Conservation (phyloP, 805 yeast species). For the Candida taoyuanica region DNA sequence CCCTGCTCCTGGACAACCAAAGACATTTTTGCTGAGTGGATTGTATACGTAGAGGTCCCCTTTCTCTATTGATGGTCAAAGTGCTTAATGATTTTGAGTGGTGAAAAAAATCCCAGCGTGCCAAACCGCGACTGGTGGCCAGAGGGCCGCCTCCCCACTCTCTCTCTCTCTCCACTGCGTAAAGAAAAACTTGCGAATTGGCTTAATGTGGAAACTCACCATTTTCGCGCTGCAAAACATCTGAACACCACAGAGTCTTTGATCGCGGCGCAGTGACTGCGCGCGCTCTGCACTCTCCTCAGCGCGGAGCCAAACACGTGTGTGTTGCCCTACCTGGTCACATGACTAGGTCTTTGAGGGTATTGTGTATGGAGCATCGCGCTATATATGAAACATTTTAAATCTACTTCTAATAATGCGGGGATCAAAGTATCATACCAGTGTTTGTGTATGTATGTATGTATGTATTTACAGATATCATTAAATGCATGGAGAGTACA, state of each 20-base stretch:
- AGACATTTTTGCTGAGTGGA: constrained; percentile 52
- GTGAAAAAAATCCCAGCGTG: constrained; percentile 18
- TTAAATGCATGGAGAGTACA: no score
- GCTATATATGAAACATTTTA: no score
- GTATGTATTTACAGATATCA: constrained; percentile 15
- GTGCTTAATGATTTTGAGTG: constrained; percentile 17
- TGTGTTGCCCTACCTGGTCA: constrained; percentile 5
- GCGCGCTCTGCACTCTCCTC: neutral
- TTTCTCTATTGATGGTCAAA: constrained; percentile 7
- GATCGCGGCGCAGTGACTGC: no score
- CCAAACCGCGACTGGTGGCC: constrained; percentile 1
- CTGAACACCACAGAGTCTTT: constrained; percentile 8
- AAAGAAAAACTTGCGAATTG: neutral
- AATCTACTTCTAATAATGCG: constrained; percentile 1
- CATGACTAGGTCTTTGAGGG: constrained; percentile 1
- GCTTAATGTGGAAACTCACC: constrained; percentile 3
- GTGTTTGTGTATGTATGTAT: neutral
- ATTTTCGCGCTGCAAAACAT: constrained; percentile 2
- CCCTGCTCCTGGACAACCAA: constrained; percentile 98
- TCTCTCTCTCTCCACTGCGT: neutral
- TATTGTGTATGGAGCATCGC: no score
- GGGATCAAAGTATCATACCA: no score
- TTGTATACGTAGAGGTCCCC: constrained; percentile 3
- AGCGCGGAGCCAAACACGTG: no score
- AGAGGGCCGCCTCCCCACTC: neutral